Base-by-base conservation (phyloP, 1,284 basidiomycete species). In the Papiliotrema nemorosa region DNA sequence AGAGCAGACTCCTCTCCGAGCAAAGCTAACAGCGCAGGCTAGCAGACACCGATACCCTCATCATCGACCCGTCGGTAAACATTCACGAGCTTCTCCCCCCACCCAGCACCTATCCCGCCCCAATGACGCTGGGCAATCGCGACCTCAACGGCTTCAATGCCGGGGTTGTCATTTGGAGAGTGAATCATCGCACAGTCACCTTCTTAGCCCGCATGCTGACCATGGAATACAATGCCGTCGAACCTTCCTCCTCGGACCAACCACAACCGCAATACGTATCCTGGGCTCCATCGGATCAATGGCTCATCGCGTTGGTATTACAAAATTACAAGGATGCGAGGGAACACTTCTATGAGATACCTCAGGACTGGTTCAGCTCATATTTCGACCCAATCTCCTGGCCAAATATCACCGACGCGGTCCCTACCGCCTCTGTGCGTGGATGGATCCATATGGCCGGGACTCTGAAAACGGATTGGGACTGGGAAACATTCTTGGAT, bases 351-450 rank as follows among this genome's bases (percentile, higher is more conserved):
- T 47, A 47, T 42, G 44, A 52, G 41, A 52, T 58, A n/a, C 56
- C 53, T 9, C 41, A 47, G 31, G n/a, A 31, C 6, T 58, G 56
- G 56, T 38, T 54, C 26, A 55, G 53, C 31, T 53, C 53, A 21
- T 54, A 54, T 41, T 22, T 22, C 5, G 6, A 20, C n/a, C 25
- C 27, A 4, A 16, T 14, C 12, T 13, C 10, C 10, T 13, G 21
- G 14, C 18, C 29, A 6, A 18, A 24, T 4, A 22, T 34, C 21
- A 22, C 13, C 34, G 34, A 46, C 25, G 29, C 21, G n/a, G 25
- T 12, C 5, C 5, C 10, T 14, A 20, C 4, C 5, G 21, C 29
- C 9, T 31, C 14, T 7, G 29, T 31, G 29, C 29, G 29, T 7
- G 29, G 29, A 14, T 31, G 31, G 25, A 21, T 37, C 36, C 44